Evolutionary conservation across 768 basidiomycete genomes (phyloP), one percentile per base, ranked within the genome.

Genomic region (Termitomyces sp.): DNA sequence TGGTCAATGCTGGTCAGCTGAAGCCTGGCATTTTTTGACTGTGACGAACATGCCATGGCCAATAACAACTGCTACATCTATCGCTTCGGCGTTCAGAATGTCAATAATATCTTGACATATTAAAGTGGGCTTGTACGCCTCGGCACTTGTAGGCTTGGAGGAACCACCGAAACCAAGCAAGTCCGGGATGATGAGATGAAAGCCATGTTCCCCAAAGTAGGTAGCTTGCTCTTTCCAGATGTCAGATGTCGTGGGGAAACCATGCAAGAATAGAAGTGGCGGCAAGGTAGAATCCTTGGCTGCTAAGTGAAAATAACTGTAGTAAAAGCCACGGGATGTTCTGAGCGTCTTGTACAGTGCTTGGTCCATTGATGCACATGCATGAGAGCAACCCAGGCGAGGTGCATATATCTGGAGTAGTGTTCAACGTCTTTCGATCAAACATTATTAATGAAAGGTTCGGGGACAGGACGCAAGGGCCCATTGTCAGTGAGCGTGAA

Each of bases 131-230:
- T 69, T 63, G 67, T 81, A 84, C 26, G 66, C 70, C 38, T 69
- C 68, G 1, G 71, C 59, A 32, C 80, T 75, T 2, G 64, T 63
- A 4, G 82, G 82, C 61, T 80, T 81, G 58, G 76, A 75, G 0
- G 79, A 78, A 0, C 71, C 75, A 14, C 82, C 83, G 50, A 80
- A 82, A 12, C 82, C 83, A 16, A 83, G 72, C 67, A 79, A 70
- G 60, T 84, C 81, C 12, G 78, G 81, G 9, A 72, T 80, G 46
- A 83, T 65, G 49, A 83, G 66, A 16, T 75, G 69, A 65, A 77
- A 82, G 9, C 80, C 81, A 32, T 36, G 63, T 9, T 67, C 60
- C 23, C 67, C 55, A 67, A 80, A 80, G 65, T 71, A 79, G 9
- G 64, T 57, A 43, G 77, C 66, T 61, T 78, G 76, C 54, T 71